phyloP scores from a whole-genome alignment of 2,329 filamentous ascomycete genomes.

The Xylaria sp. region DNA sequence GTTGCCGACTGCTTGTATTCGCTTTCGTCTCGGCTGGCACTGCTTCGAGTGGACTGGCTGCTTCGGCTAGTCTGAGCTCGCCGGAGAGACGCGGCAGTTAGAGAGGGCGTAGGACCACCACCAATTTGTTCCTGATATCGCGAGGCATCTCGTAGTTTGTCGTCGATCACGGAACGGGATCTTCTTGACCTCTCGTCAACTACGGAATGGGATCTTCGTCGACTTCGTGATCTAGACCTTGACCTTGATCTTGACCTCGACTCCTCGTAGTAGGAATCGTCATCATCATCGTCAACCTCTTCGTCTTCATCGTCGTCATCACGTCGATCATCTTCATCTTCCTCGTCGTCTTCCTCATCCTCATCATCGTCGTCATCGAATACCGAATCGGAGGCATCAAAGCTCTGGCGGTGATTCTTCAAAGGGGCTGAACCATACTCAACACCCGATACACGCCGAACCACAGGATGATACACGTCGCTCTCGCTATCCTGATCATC shows the following conservation, averaged over 20 bases:
- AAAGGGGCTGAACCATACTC: conserved; percentile 29
- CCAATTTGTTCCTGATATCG: conserved; percentile 51
- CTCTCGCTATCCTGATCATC: conserved; percentile 23
- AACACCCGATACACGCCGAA: conserved; percentile 25
- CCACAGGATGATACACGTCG: conserved; percentile 16
- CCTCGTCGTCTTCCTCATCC: conserved; percentile 8
- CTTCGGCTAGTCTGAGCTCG: conserved; percentile 45
- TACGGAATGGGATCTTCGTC: conserved; percentile 32
- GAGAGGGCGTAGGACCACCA: conserved; percentile 39
- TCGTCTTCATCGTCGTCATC: conserved; percentile 4
- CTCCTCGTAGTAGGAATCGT: conserved; percentile 18
- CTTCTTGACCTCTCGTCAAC: conserved; percentile 41
- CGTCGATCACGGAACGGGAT: conserved; percentile 37
- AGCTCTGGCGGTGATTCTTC: conserved; percentile 24
- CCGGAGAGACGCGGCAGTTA: conserved; percentile 53
- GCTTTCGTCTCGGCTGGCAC: conserved; percentile 57
- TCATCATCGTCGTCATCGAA: conserved; percentile 18
- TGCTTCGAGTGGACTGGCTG: conserved; percentile 55
- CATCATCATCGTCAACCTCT: conserved; percentile 11
- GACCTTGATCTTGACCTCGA: conserved; percentile 28
- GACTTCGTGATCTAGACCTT: conserved; percentile 31
- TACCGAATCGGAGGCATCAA: conserved; percentile 14
- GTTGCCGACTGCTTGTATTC: conserved; percentile 58
- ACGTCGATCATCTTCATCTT: neutral
- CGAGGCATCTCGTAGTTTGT: conserved; percentile 40